Base-by-base conservation (phyloP, 1,284 basidiomycete species). In the Sanguinoderma infundibulare region DNA sequence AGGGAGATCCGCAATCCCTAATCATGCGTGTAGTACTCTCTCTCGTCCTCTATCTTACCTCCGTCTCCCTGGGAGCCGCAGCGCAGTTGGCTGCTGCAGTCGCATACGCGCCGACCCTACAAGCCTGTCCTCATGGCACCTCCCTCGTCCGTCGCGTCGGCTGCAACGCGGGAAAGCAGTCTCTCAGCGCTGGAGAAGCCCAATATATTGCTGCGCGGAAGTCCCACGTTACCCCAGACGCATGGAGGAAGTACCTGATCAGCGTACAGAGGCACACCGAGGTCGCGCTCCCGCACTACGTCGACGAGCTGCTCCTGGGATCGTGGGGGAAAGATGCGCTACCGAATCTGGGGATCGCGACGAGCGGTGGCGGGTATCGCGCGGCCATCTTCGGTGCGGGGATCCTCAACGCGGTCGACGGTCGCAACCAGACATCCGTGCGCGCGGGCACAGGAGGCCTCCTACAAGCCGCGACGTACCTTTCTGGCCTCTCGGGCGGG, bases 341-440 rank as follows among this genome's bases (percentile, higher is more conserved):
- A 0, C 81, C 81, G 0, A 78, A 70, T 5, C 61, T 84, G 0
- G 79, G 78, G 0, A 80, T 83, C 51, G 77, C 81, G 0, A 71
- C 70, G 22, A 83, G 81, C 55, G 82, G 82, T 6, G 83, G 82
- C 15, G 77, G 82, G 0, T 78, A 80, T 59, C 74, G 83, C 3
- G 82, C 84, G 0, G 78, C 81, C 0, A 75, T 82, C 2, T 83
- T 84, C 64, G 82, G 81, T 7, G 81, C 81, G 0, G 84, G 80
- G 0, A 74, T 82, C 3, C 63, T 86, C 44, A 80, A 80, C 54
- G 79, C 80, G 1, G 66, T 87, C 28, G 85, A 87, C 62, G 80
- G 69, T 7, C 69, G 84, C 15, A 85, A 87, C 59, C 24, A 68
- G 6, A 75, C 81, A 0, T 75, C 82, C 0, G 73, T 67, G 10